A percentile compares a stretch with the other conserved stretches of the same genome.
Evolutionary conservation across 768 basidiomycete species (phyloP).

Genomic region (Sarcodon aspratus): DNA sequence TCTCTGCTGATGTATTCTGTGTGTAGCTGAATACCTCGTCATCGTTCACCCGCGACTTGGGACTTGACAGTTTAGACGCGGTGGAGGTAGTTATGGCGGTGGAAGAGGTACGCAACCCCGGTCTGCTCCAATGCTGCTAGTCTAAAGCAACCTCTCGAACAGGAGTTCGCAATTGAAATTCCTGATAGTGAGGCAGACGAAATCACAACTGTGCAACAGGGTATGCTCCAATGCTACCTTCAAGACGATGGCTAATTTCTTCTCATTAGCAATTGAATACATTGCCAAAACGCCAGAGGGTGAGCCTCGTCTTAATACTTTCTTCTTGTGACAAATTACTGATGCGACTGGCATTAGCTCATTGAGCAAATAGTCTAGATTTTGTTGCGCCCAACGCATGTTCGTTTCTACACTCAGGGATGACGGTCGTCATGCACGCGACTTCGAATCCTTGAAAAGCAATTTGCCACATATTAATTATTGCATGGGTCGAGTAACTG

Average conservation of each 20-base stretch:
- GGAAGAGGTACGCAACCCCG: conserved; percentile 55
- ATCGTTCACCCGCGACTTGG: conserved; percentile 73
- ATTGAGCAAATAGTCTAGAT: background rate
- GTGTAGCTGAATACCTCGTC: conserved; percentile 52
- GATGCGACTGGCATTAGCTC: conserved; percentile 1
- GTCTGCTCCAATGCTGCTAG: background rate
- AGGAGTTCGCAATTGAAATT: conserved; percentile 98
- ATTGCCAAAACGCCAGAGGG: conserved; percentile 63
- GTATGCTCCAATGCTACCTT: conserved; percentile 29
- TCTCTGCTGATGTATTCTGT: background rate
- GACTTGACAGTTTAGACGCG: conserved; percentile 90
- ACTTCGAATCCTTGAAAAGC: too few relatives aligned
- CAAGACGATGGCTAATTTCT: conserved; percentile 7
- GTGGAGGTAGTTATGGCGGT: conserved; percentile 99
- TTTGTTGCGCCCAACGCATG: too few relatives aligned
- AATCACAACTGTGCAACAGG: conserved; percentile 86
- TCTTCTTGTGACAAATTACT: background rate
- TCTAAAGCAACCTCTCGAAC: conserved; percentile 4
- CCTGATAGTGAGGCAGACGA: conserved; percentile 94
- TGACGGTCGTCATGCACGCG: too few relatives aligned
- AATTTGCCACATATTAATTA: too few relatives aligned
- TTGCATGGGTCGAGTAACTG: too few relatives aligned
- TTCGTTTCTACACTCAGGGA: background rate
- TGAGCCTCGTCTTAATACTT: conserved; percentile 6
- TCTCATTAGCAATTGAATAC: conserved; percentile 76